Evolutionary conservation across 768 basidiomycete species (phyloP), one percentile per base, ranked within the genome.

Genomic region (Termitomyces sp.): DNA sequence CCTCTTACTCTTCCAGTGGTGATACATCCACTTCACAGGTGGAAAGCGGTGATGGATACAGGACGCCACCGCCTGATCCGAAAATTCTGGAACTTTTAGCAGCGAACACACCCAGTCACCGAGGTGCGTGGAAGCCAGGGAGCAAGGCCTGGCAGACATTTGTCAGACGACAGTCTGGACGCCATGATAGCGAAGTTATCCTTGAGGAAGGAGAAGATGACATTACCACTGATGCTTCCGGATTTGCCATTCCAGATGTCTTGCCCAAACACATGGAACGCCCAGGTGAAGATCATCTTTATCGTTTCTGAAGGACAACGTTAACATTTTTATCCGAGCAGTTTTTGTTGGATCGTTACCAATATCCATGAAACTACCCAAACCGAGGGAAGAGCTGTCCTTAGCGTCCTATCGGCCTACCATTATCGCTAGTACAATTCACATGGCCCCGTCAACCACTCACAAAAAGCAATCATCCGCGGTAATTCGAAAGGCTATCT

Each of bases 101-200:
- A 9, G 87, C 86, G 27, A 75, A 82, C 69, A 82, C 75, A 31
- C 85, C 87, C 1, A 89, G 86, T 60, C 89, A 90, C 66, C 78
- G 86, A 53, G 82, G 77, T n/a, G 82, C 82, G 12, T 89, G 87
- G 88, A 82, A 75, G 63, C 78, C 79, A 59, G 78, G 81, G 63
- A 80, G 85, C 63, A 80, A 75, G 59, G 82, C 85, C 12, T 89
- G 87, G 87, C 77, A 80, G 56, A 67, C 79, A 19, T 85, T 90
- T 62, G 77, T 82, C n/a, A 71, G 72, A 54, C 66, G 71, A 32
- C 68, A 70, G 57, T 63, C 57, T n/a, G 69, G 60, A 56, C 69
- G 53, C 17, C 55, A 56, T 45, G 65, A 57, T 25, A 54, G 37
- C 12, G 54, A 43, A 25, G 54, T 64, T 48, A 73, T 70, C 31